Evolutionary conservation across 2,329 filamentous ascomycete genomes (phyloP).

Genomic region (Pestalotiopsis sp.): DNA sequence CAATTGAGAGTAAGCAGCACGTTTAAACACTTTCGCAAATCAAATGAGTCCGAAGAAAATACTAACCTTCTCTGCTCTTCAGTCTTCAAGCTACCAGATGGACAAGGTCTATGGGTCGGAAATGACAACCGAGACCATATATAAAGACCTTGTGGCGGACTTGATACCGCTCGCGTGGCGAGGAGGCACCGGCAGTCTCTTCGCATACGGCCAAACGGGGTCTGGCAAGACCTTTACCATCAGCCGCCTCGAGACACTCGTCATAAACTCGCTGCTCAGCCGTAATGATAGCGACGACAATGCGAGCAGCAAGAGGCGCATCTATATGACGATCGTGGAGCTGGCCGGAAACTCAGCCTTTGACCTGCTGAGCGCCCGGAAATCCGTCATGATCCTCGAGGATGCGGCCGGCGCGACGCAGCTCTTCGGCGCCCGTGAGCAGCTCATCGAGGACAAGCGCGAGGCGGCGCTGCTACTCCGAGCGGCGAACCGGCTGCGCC

Average conservation of each 20-base stretch:
- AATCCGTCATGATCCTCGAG: constrained; percentile 45
- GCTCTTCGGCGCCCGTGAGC: constrained; percentile 45
- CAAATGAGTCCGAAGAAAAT: background rate
- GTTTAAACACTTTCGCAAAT: constrained; percentile 18
- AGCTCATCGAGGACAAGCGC: constrained; percentile 30
- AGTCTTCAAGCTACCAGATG: constrained; percentile 36
- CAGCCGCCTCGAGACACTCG: constrained; percentile 41
- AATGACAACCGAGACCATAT: constrained; percentile 40
- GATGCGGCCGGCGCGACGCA: constrained; percentile 47
- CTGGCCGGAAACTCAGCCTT: constrained; percentile 38
- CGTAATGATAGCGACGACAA: constrained; percentile 21
- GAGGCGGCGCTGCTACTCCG: constrained; percentile 37
- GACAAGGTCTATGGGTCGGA: constrained; percentile 39
- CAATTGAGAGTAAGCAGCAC: constrained; percentile 23
- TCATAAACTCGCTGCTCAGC: constrained; percentile 37
- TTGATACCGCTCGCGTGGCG: constrained; percentile 48
- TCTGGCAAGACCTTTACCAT: constrained; percentile 52
- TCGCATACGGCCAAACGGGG: constrained; percentile 51
- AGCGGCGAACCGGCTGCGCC: constrained; percentile 40
- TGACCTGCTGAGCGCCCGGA: constrained; percentile 45
- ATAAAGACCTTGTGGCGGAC: constrained; percentile 40
- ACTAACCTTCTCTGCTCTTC: constrained; percentile 13
- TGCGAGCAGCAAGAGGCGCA: constrained; percentile 18
- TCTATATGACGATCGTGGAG: constrained; percentile 41
- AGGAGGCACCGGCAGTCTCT: constrained; percentile 51